phyloP scores from a whole-genome alignment of 192 early-diverging fungal genomes.

The Spizellomyces sp. region DNA sequence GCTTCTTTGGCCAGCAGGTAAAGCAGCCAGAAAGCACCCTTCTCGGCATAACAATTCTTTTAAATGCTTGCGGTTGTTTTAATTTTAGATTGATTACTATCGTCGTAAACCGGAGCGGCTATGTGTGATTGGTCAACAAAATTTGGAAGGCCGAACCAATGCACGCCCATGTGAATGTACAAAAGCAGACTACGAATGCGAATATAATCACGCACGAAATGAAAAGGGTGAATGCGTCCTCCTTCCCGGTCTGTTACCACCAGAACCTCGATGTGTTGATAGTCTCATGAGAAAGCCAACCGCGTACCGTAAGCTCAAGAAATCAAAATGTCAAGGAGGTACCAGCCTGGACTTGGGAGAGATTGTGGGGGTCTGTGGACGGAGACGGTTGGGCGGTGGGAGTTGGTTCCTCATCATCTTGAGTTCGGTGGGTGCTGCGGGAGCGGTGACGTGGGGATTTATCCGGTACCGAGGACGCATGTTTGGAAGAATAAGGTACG shows the following conservation, averaged over 20 bases:
- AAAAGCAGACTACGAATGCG: slow-evolving; percentile 53
- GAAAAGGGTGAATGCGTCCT: slow-evolving; percentile 9
- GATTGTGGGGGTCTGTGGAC: slow-evolving; percentile 24
- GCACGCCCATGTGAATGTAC: slow-evolving; percentile 51
- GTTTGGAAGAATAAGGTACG: slow-evolving; percentile 42
- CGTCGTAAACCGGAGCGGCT: slow-evolving; percentile 40
- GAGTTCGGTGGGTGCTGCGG: slow-evolving; percentile 36
- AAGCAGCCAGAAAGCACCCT: slow-evolving; percentile 49
- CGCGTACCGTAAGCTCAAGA: slow-evolving; percentile 30
- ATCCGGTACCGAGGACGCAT: slow-evolving; percentile 28
- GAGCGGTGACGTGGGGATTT: slow-evolving; percentile 29
- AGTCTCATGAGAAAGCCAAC: slow-evolving; percentile 25
- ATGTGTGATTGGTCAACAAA: slow-evolving; percentile 32
- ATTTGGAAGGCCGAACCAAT: slow-evolving; percentile 1
- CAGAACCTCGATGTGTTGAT: slow-evolving; percentile 27
- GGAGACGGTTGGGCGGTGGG: slow-evolving; percentile 13
- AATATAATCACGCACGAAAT: slow-evolving; percentile 26
- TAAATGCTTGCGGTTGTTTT: slow-evolving; percentile 2
- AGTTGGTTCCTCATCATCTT: slow-evolving; percentile 39
- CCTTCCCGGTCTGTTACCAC: slow-evolving; percentile 12
- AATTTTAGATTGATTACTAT: slow-evolving; percentile 38
- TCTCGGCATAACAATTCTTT: slow-evolving; percentile 71
- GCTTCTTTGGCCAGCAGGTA: slow-evolving; percentile 52
- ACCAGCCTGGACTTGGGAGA: slow-evolving; percentile 15
- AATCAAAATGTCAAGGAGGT: slow-evolving; percentile 42